Base-by-base conservation (phyloP, 73 alveolate genomes). In the Blepharisma stoltei region DNA sequence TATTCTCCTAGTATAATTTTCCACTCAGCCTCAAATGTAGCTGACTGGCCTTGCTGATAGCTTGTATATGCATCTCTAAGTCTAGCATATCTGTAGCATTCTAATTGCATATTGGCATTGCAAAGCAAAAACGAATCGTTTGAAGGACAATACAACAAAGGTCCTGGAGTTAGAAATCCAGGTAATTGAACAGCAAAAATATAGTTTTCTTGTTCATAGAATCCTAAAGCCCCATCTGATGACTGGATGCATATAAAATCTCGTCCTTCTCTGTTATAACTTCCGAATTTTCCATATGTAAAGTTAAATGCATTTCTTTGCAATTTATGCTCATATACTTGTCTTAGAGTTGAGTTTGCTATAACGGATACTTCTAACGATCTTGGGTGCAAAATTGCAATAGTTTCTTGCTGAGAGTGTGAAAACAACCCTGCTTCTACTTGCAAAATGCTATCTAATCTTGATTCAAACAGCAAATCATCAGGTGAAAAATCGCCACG, bases 111-210 rank as follows among this genome's bases (percentile, higher is more conserved):
- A 54, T 71, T 78, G 0, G 89, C 54, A 73, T 88, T 88, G 6
- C 90, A 55, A 7, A 85, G 41, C 14, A 85, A 41, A 8, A 88
- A 47, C 49, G 86, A 52, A 55, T 88, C 95, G 18, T 76, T 46
- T 7, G 54, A 14, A 4, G 32, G 32, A 21, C 92, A 80, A 66
- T 85, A 88, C 48, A 81, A 25, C 6, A 88, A 25, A 2, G 95
- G 95, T 38, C 95, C 95, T 6, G 95, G 95, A 66, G 79, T 77
- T n/a, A 80, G 55, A 54, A 80, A 88, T 47, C 88, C 90, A 25
- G 95, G 92, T 4, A 88, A 77, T 49, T 75, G 67, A 6, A 85
- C 70, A 54, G 85, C 55, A 54, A 85, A 84, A 11, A 80, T 54
- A 11, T 71, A 18, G 54, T 52, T 71, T 46, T 88, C 95, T 49